Evolutionary conservation across 2,329 filamentous ascomycete species (phyloP).

Genomic region (Penicillium sp.): DNA sequence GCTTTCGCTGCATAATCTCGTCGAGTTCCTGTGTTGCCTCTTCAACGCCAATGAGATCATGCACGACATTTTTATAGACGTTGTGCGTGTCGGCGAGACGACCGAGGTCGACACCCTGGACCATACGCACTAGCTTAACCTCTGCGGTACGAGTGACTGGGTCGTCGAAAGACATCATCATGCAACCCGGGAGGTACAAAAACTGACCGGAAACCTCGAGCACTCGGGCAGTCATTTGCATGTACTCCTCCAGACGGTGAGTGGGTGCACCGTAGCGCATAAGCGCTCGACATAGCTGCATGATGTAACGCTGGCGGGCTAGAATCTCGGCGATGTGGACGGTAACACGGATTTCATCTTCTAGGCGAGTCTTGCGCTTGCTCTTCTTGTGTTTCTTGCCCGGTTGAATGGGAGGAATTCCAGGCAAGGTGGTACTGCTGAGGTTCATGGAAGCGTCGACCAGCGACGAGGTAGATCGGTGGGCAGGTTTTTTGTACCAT

Average conservation of each 20-base stretch:
- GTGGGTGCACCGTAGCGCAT: slow-evolving; percentile 94
- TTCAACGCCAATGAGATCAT: slow-evolving; percentile 53
- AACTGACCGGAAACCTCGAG: slow-evolving; percentile 91
- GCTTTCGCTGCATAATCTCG: slow-evolving; percentile 62
- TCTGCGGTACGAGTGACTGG: slow-evolving; percentile 53
- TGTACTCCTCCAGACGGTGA: slow-evolving; percentile 87
- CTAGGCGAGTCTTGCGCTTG: slow-evolving; percentile 38
- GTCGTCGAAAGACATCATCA: slow-evolving; percentile 88
- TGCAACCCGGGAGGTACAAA: slow-evolving; percentile 88
- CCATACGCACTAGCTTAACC: slow-evolving; percentile 50
- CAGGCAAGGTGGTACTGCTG: slow-evolving; percentile 37
- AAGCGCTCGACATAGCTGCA: slow-evolving; percentile 82
- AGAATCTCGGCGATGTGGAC: slow-evolving; percentile 71
- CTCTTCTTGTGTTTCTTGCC: slow-evolving; percentile 26
- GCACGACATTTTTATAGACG: slow-evolving; percentile 55
- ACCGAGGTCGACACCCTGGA: slow-evolving; percentile 51
- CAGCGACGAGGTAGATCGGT: slow-evolving; percentile 44
- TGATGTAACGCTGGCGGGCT: slow-evolving; percentile 79
- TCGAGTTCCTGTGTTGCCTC: slow-evolving; percentile 51
- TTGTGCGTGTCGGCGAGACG: slow-evolving; percentile 52
- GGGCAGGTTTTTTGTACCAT: slow-evolving; percentile 47
- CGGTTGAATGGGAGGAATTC: slow-evolving; percentile 22
- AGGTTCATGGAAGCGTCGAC: slow-evolving; percentile 44
- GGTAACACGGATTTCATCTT: slow-evolving; percentile 63
- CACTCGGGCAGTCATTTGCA: slow-evolving; percentile 85